These are phyloP conservation scores for Hansenula sp. DNA, from an alignment of 1,139 yeast genomes.

Conservation along the genomic window DNA sequence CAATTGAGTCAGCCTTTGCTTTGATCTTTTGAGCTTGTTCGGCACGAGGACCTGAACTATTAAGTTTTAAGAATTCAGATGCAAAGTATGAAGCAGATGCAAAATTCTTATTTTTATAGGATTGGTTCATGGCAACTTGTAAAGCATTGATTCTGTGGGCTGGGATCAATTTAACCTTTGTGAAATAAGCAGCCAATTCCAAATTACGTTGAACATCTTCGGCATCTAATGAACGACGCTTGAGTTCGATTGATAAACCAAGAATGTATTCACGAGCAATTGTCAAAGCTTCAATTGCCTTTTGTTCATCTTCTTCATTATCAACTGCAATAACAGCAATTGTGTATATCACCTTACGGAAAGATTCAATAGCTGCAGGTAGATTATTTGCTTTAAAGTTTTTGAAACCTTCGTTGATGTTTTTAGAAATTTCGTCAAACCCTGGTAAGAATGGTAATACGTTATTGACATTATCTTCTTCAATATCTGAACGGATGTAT, in stretches of 20 bases:
- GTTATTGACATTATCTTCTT: constrained; percentile 48
- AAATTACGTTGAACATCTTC: constrained; percentile 76
- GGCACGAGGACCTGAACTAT: constrained; percentile 71
- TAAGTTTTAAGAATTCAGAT: constrained; percentile 66
- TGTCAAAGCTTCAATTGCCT: constrained; percentile 65
- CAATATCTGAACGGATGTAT: constrained; percentile 63
- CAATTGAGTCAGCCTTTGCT: constrained; percentile 70
- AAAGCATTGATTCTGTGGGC: constrained; percentile 84
- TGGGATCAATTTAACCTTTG: constrained; percentile 75
- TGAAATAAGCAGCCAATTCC: constrained; percentile 94
- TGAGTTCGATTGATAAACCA: constrained; percentile 86
- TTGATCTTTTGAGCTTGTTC: constrained; percentile 86
- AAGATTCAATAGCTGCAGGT: constrained; percentile 71
- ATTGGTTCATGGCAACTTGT: constrained; percentile 92
- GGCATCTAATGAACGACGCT: constrained; percentile 74
- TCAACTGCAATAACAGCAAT: constrained; percentile 69
- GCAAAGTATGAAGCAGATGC: constrained; percentile 92
- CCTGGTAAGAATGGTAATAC: constrained; percentile 73
- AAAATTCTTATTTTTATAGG: constrained; percentile 82
- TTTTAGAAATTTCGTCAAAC: constrained; percentile 58
- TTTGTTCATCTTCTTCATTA: constrained; percentile 68
- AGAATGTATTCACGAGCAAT: constrained; percentile 87
- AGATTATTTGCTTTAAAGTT: constrained; percentile 80
- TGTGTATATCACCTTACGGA: constrained; percentile 77
- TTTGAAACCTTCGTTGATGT: constrained; percentile 73